Percentiles rank a stretch among this genome's conserved stretches.
These are phyloP conservation scores for Taphrina betulina DNA, from an alignment of 1,139 yeast species.

Conservation along the genomic window DNA sequence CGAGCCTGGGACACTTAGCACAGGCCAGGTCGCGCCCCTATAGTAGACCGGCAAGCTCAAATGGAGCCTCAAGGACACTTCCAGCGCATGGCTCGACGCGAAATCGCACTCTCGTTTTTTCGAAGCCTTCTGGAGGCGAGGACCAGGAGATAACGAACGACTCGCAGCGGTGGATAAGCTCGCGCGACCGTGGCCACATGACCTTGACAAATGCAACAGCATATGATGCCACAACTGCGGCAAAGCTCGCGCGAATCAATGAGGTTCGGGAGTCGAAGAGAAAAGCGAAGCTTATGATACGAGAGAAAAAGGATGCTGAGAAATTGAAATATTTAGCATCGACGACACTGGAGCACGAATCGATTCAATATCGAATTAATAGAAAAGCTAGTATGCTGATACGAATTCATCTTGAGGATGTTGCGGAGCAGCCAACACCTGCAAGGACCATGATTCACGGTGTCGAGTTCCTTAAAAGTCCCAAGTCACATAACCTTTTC, in stretches of 20 bases:
- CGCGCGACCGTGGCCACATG: constrained; percentile 24
- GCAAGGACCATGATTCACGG: constrained; percentile 41
- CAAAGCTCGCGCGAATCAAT: constrained; percentile 9
- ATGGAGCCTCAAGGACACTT: no score
- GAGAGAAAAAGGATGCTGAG: constrained; percentile 34
- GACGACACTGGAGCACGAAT: constrained; percentile 40
- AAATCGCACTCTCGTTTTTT: constrained; percentile 15
- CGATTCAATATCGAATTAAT: constrained; percentile 39
- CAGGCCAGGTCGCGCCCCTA: constrained; percentile 3
- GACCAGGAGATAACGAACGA: background rate
- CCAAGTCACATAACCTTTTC: constrained; percentile 41
- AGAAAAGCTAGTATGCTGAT: constrained; percentile 40
- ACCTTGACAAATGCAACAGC: constrained; percentile 16
- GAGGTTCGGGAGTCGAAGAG: constrained; percentile 23
- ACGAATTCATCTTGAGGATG: constrained; percentile 32
- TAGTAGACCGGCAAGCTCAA: background rate
- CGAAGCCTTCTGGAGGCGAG: background rate
- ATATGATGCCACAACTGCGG: constrained; percentile 13
- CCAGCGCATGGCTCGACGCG: no score
- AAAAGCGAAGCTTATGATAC: constrained; percentile 10
- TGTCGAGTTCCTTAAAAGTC: constrained; percentile 40
- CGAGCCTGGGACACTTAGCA: constrained; percentile 10
- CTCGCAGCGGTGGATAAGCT: constrained; percentile 1
- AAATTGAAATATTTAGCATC: constrained; percentile 36
- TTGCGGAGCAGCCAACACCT: constrained; percentile 38